Conservation (phyloP, 495 filamentous ascomycete genomes). For the Talaromyces proteolyticus region DNA sequence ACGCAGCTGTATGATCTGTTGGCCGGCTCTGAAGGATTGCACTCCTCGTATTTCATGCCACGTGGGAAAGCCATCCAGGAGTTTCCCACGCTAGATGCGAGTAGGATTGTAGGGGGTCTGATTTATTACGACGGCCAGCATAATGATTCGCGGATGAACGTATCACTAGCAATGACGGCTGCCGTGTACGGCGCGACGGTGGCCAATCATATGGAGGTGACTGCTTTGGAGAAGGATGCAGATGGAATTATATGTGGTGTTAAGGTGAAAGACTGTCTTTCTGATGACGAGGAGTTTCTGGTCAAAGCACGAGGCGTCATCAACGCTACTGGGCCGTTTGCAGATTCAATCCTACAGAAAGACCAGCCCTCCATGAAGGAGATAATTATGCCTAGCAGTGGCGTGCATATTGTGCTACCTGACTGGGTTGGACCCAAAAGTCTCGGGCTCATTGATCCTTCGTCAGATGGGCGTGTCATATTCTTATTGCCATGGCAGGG, state of each 20-base stretch:
- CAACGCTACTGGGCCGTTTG: constrained; percentile 84
- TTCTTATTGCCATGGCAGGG: constrained; percentile 92
- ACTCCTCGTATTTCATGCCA: constrained; percentile 84
- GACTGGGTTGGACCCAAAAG: constrained; percentile 77
- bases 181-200: constrained; percentile 80
- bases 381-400: constrained; percentile 76
- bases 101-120: constrained; percentile 67
- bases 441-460: constrained; percentile 81
- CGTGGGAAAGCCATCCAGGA: constrained; percentile 76
- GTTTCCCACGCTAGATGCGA: constrained; percentile 78
- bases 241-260: constrained; percentile 66
- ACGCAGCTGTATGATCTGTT: constrained; percentile 82
- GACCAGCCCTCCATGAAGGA: constrained; percentile 58
- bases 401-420: constrained; percentile 77
- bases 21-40: constrained; percentile 78
- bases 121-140: constrained; percentile 87
- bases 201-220: constrained; percentile 77
- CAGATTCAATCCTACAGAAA: constrained; percentile 72
- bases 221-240: constrained; percentile 59
- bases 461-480: constrained; percentile 77
- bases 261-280: constrained; percentile 58
- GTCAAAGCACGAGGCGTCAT: constrained; percentile 74
- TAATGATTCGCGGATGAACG: constrained; percentile 88
- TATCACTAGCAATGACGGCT: constrained; percentile 77
- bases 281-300: constrained; percentile 49